phyloP scores from a whole-genome alignment of 139 green algal genomes.

The Volvox africanus region DNA sequence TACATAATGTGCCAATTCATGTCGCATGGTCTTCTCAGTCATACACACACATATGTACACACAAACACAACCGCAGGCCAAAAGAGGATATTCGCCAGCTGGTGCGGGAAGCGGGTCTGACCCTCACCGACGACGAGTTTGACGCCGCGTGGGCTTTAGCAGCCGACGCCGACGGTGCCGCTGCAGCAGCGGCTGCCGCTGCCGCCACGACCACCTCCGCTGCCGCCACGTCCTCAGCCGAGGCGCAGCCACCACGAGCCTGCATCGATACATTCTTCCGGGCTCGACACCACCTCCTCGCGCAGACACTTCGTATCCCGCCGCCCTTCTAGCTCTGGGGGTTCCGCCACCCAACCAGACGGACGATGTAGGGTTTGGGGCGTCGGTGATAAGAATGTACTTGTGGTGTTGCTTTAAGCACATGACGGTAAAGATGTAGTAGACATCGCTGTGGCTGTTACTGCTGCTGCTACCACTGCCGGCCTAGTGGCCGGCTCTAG shows the following conservation, averaged over 20 bases:
- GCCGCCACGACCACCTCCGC: neutral
- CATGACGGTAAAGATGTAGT: too few species aligned
- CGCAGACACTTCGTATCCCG: slow-evolving; percentile 46
- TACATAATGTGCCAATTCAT: too few species aligned
- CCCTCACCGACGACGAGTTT: slow-evolving; percentile 66
- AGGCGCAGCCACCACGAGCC: neutral
- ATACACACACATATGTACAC: too few species aligned
- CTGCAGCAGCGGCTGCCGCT: neutral
- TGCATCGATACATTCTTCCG: slow-evolving; percentile 67
- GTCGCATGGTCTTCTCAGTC: too few species aligned
- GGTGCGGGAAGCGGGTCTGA: slow-evolving; percentile 62
- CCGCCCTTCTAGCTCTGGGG: slow-evolving; percentile 13
- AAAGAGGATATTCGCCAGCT: slow-evolving; percentile 59
- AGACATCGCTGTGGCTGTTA: too few species aligned
- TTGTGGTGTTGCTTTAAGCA: too few species aligned
- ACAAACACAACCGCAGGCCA: slow-evolving; percentile 36
- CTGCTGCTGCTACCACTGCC: too few species aligned
- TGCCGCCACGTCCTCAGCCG: too few species aligned
- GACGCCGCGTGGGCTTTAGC: slow-evolving; percentile 61
- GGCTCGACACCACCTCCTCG: slow-evolving; percentile 57
- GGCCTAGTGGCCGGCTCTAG: too few species aligned
- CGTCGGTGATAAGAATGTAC: too few species aligned
- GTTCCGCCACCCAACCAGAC: too few species aligned
- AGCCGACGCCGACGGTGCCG: slow-evolving; percentile 55
- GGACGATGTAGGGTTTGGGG: too few species aligned